Evolutionary conservation across 192 early-diverging fungal genomes (phyloP).

Genomic region (Umbelopsis isabellina): DNA sequence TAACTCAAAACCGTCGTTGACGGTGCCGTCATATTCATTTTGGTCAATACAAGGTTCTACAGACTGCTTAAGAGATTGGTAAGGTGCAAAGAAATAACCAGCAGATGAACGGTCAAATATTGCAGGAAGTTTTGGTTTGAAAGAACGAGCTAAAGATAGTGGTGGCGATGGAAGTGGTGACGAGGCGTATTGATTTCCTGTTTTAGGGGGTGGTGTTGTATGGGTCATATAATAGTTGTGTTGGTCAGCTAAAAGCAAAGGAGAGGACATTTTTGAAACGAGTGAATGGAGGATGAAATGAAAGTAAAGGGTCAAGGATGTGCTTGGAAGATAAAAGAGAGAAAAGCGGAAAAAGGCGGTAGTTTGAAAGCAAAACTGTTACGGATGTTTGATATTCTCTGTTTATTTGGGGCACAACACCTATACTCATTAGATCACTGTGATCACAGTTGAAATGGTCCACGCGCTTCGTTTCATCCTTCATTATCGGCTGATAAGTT

Average conservation of each 20-base stretch:
- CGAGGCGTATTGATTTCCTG: not conserved
- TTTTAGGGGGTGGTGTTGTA: not conserved
- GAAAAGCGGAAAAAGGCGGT: not conserved
- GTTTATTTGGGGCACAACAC: not conserved
- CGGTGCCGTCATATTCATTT: not conserved
- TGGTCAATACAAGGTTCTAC: not conserved
- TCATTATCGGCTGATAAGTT: too few species aligned
- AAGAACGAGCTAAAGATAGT: conserved; percentile 14
- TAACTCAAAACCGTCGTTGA: not conserved
- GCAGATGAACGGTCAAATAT: not conserved
- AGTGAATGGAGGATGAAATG: conserved; percentile 10
- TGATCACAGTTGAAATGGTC: not conserved
- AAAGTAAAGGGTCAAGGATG: conserved; percentile 23
- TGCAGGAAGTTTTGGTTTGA: conserved; percentile 1
- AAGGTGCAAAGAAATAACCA: not conserved
- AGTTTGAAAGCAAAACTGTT: not conserved
- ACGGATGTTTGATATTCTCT: not conserved
- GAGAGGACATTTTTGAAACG: not conserved
- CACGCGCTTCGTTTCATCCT: not conserved
- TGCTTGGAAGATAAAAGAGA: not conserved
- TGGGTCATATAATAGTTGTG: not conserved
- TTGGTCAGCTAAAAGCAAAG: conserved; percentile 1
- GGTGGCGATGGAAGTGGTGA: conserved; percentile 15
- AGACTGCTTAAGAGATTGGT: not conserved
- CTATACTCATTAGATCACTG: too few species aligned